Evolutionary conservation across 331 rosid genomes (phyloP), one percentile per base, ranked within the genome.

Genomic region (Malus hybrid): DNA sequence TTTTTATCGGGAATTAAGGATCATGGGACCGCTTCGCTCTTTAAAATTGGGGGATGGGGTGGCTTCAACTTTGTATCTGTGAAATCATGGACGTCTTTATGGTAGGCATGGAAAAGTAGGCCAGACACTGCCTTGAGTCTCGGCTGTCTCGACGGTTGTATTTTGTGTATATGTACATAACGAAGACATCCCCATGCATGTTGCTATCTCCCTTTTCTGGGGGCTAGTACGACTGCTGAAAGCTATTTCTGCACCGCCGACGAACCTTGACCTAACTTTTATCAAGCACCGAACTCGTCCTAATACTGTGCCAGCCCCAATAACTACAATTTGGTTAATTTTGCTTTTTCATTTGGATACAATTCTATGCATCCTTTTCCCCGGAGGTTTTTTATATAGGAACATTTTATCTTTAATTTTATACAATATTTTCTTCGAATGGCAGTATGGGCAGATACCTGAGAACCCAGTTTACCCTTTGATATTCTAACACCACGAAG

Each of bases 121-220:
- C 16, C 57, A 16, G 20, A 15, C 7, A 2, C 18, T 19, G 73
- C n/a, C 65, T 52, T 6, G 42, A 54, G 28, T 54, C 34, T 71
- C 67, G 50, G 73, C 74, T 39, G 74, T 76, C 74, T 27, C 68
- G 60, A 48, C 19, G 44, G 31, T 32, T 65, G 59, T 69, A 15
- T 9, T 31, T 28, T 11, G 12, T 50, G 20, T 18, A 31, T 6
- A 22, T 33, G 33, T 71, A 75, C 54, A 6, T 4, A 29, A 10
- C 18, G 34, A 50, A 27, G 44, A 42, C 73, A 44, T 28, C 24
- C 14, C 24, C 46, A 39, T 39, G 46, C 71, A 46, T 52, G 22
- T n/a, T 9, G 24, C 64, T 31, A 0, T 3, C 44, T 19, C 65
- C 20, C 48, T 42, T 5, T 19, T 44, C 27, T 31, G 11, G 29